Conservation (phyloP, 1,139 yeast genomes). For the Pichia sp. region DNA sequence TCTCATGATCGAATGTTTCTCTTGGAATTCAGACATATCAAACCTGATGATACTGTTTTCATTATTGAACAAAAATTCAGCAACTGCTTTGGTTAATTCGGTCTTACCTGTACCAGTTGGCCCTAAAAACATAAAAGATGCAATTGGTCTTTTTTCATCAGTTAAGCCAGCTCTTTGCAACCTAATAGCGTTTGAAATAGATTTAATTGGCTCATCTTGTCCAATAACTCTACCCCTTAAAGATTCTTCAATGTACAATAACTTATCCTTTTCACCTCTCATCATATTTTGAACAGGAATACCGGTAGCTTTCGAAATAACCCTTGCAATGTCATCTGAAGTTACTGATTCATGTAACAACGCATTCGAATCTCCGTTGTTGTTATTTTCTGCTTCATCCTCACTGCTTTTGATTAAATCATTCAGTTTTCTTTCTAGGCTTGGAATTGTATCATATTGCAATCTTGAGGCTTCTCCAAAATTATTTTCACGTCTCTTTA, state of each 20-base stretch:
- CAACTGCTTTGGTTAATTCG: conserved; percentile 84
- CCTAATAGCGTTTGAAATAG: conserved; percentile 90
- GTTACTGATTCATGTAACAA: conserved; percentile 89
- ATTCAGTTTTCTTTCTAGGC: conserved; percentile 57
- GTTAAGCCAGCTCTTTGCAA: conserved; percentile 95
- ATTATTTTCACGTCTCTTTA: conserved; percentile 75
- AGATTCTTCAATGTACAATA: conserved; percentile 78
- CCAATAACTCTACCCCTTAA: conserved; percentile 79
- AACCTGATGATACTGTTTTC: conserved; percentile 79
- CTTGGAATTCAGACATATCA: conserved; percentile 98
- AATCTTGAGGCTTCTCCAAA: conserved; percentile 85
- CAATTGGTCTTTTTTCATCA: conserved; percentile 89
- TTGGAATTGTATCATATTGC: conserved; percentile 81
- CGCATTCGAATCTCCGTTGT: conserved; percentile 16
- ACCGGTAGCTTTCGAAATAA: conserved; percentile 91
- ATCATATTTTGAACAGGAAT: conserved; percentile 87
- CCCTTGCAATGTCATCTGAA: conserved; percentile 87
- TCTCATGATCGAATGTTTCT: conserved; percentile 81
- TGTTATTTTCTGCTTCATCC: conserved; percentile 25
- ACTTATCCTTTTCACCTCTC: conserved; percentile 91
- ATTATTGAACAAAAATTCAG: conserved; percentile 86
- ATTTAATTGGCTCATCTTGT: conserved; percentile 87
- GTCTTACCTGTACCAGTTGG: conserved; percentile 99
- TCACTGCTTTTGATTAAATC: conserved; percentile 34
- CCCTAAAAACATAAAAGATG: conserved; percentile 91